Conservation (phyloP, 257 asterid genomes). For the Euphrasia confusa region DNA sequence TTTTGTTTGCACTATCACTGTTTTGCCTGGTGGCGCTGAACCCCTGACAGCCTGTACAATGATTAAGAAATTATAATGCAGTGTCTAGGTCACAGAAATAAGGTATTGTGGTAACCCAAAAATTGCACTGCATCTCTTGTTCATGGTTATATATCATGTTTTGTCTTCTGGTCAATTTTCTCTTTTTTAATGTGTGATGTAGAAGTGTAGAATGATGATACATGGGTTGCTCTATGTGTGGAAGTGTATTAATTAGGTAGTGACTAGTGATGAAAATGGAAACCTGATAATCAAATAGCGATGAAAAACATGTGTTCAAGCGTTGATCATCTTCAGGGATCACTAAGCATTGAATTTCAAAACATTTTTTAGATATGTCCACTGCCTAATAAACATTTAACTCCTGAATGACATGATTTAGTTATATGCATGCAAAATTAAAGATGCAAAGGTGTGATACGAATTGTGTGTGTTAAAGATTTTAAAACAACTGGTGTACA, state of each 20-base stretch:
- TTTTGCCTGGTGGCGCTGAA: neutral
- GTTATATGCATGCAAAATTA: too few species aligned
- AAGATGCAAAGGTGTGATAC: neutral
- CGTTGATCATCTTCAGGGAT: neutral
- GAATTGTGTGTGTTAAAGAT: neutral
- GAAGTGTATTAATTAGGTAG: neutral
- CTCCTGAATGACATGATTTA: too few species aligned
- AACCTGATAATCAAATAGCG: neutral
- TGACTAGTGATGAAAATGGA: constrained; percentile 1
- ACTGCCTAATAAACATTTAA: neutral
- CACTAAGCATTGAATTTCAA: neutral
- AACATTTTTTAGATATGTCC: neutral
- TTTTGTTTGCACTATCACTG: constrained; percentile 17
- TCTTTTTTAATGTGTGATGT: too few species aligned
- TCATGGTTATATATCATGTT: constrained; percentile 2
- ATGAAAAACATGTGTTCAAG: neutral
- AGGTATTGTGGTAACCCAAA: neutral
- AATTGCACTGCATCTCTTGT: neutral
- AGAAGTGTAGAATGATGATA: neutral
- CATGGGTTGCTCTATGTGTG: neutral
- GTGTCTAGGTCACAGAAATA: constrained; percentile 10
- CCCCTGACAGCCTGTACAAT: neutral
- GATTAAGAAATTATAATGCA: neutral
- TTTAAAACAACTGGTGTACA: neutral
- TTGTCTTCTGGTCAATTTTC: neutral